A percentile compares a stretch with the other conserved stretches of the same genome.
phyloP scores from a whole-genome alignment of 352 stramenopile genomes.

The Globisporangium acanthophoron region DNA sequence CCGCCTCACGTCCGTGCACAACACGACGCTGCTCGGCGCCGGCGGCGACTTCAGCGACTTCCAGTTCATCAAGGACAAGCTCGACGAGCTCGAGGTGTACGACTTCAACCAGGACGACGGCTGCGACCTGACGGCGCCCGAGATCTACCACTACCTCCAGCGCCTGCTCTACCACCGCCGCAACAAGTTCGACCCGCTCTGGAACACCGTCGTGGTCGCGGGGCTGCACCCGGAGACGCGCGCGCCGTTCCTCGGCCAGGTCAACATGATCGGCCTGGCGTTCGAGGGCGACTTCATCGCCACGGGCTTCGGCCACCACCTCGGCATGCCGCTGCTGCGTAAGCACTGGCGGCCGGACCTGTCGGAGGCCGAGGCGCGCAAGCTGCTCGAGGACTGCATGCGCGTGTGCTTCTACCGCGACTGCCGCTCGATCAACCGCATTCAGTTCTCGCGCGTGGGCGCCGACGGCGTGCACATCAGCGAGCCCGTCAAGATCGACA shows the following conservation, averaged over 20 bases:
- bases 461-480: constrained; percentile 84
- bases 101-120: constrained; percentile 95
- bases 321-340: constrained; percentile 95
- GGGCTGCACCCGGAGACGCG: constrained; percentile 88
- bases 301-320: constrained; percentile 96
- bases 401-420: constrained; percentile 98
- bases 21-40: constrained; percentile 93
- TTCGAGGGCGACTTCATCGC: constrained; percentile 97
- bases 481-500: constrained; percentile 95
- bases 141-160: constrained; percentile 97
- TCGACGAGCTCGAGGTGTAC: constrained; percentile 92
- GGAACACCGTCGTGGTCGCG: constrained; percentile 98
- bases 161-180: constrained; percentile 97
- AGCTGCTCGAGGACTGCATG: constrained; percentile 97
- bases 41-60: constrained; percentile 98
- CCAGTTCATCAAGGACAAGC: constrained; percentile 93
- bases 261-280: constrained; percentile 97
- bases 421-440: constrained; percentile 96
- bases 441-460: constrained; percentile 96
- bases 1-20: constrained; percentile 80
- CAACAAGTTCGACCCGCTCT: constrained; percentile 99
- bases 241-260: constrained; percentile 93
- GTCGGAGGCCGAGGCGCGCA: constrained; percentile 90
- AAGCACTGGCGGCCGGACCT: constrained; percentile 93
- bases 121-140: constrained; percentile 90